A percentile compares a stretch with the other conserved stretches of the same genome.
These are phyloP conservation scores for Cordyceps tenuipes DNA, from an alignment of 2,329 filamentous ascomycete genomes.

Conservation along the genomic window DNA sequence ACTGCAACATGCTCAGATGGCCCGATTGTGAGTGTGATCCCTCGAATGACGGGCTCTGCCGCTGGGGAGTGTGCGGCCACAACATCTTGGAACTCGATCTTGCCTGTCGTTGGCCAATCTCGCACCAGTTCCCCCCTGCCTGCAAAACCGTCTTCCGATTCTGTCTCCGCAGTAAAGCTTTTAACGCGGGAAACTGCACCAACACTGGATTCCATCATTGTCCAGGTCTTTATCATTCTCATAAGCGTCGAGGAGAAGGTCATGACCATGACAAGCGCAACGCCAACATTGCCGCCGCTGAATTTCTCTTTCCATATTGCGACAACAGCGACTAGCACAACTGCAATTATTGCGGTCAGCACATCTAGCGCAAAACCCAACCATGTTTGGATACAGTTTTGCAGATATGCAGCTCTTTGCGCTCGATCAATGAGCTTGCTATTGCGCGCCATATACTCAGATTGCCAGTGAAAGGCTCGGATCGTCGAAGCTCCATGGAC, in stretches of 20 bases:
- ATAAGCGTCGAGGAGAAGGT: slow-evolving; percentile 21
- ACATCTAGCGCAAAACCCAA: neutral
- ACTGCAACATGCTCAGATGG: neutral
- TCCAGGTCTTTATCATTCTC: slow-evolving; percentile 26
- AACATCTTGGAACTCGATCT: neutral
- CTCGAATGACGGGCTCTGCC: neutral
- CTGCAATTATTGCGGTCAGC: slow-evolving; percentile 24
- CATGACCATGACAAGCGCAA: slow-evolving; percentile 21
- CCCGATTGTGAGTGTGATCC: neutral
- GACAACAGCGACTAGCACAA: slow-evolving; percentile 35
- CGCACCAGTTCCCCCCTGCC: neutral
- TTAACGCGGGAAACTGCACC: slow-evolving; percentile 20
- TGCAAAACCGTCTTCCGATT: slow-evolving; percentile 8
- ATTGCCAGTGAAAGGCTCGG: neutral
- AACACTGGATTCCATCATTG: slow-evolving; percentile 20
- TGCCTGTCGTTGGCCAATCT: neutral
- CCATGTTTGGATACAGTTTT: neutral
- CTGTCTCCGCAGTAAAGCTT: slow-evolving; percentile 11
- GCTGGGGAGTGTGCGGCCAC: neutral
- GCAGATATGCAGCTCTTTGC: neutral
- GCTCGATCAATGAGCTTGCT: neutral
- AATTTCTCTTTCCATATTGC: slow-evolving; percentile 23
- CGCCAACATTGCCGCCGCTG: slow-evolving; percentile 21
- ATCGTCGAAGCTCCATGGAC: neutral
- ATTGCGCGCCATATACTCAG: neutral